These are phyloP conservation scores for Phytopythium cucurbitacearum DNA, from an alignment of 352 stramenopile species.

Conservation along the genomic window DNA sequence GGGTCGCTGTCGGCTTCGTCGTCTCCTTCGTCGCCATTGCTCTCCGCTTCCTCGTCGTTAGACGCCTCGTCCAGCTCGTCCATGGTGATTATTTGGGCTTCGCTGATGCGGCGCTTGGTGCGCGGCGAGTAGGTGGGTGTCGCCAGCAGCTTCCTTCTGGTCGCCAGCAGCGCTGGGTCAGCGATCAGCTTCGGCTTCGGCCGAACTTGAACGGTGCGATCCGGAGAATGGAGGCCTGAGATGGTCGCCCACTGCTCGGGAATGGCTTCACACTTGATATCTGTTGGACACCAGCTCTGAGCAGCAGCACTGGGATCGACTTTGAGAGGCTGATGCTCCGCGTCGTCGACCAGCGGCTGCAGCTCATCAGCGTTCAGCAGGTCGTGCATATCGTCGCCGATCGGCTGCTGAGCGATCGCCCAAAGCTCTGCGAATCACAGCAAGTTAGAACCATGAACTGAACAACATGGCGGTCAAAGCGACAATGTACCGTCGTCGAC, in stretches of 20 bases:
- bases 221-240: too few relatives aligned
- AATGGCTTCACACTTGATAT: too few relatives aligned
- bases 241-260: too few relatives aligned
- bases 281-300: too few relatives aligned
- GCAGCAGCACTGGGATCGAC: neutral
- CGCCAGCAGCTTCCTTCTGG: conserved; percentile 2
- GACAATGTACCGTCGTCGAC: conserved; percentile 15
- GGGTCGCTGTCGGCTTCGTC: conserved; percentile 13
- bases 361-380: conserved; percentile 21
- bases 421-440: conserved; percentile 2
- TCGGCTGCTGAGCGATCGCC: conserved; percentile 1
- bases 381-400: conserved; percentile 17
- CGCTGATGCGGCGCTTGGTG: conserved; percentile 29
- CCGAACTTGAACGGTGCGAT: too few relatives aligned
- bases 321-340: conserved; percentile 8
- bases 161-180: conserved; percentile 2
- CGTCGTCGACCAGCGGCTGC: conserved; percentile 20
- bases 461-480: neutral
- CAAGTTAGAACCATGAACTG: neutral
- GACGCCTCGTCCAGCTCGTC: conserved; percentile 11
- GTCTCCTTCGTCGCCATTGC: conserved; percentile 9
- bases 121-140: conserved; percentile 28
- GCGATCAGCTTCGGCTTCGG: neutral
- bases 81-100: conserved; percentile 11
- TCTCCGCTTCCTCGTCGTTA: conserved; percentile 7